These are phyloP conservation scores for Knoxdaviesia capensis DNA, from an alignment of 2,329 filamentous ascomycete species.

Conservation along the genomic window DNA sequence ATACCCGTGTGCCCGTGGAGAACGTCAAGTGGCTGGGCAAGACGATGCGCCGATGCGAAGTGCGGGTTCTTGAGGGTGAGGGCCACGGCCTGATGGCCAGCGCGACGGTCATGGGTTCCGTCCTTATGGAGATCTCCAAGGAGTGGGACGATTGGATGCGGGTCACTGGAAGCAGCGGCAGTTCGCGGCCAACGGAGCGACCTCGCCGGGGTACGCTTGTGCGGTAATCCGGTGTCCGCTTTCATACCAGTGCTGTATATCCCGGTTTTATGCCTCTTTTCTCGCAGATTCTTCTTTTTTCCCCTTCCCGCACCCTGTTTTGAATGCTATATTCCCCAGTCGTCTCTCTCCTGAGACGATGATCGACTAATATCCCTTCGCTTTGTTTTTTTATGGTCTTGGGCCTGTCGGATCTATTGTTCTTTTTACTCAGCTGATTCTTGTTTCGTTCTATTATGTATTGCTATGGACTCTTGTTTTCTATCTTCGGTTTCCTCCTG, in stretches of 20 bases:
- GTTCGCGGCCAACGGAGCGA: not conserved
- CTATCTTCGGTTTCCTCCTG: too few relatives aligned
- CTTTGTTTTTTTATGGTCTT: too few relatives aligned
- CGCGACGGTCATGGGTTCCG: slow-evolving; percentile 75
- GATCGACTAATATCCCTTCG: too few relatives aligned
- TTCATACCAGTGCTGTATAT: not conserved
- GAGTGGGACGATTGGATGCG: slow-evolving; percentile 85
- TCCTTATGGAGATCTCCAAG: slow-evolving; percentile 83
- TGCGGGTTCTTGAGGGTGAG: slow-evolving; percentile 75
- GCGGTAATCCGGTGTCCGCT: not conserved
- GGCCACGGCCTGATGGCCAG: slow-evolving; percentile 94
- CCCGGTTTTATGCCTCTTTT: not conserved
- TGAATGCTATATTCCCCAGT: too few relatives aligned
- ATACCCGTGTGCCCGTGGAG: slow-evolving; percentile 80
- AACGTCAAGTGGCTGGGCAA: slow-evolving; percentile 91
- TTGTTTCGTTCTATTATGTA: too few relatives aligned
- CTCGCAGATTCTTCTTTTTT: not conserved
- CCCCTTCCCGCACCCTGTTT: too few relatives aligned
- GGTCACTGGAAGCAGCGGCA: slow-evolving; percentile 21
- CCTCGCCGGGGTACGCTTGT: not conserved
- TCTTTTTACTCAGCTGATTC: too few relatives aligned
- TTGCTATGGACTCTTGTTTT: too few relatives aligned
- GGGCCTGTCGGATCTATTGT: too few relatives aligned
- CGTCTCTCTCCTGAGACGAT: not conserved
- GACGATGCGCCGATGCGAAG: slow-evolving; percentile 83